A percentile compares a stretch with the other conserved stretches of the same genome.
phyloP scores from a whole-genome alignment of 1,284 basidiomycete genomes.

The Trametes hirsuta region DNA sequence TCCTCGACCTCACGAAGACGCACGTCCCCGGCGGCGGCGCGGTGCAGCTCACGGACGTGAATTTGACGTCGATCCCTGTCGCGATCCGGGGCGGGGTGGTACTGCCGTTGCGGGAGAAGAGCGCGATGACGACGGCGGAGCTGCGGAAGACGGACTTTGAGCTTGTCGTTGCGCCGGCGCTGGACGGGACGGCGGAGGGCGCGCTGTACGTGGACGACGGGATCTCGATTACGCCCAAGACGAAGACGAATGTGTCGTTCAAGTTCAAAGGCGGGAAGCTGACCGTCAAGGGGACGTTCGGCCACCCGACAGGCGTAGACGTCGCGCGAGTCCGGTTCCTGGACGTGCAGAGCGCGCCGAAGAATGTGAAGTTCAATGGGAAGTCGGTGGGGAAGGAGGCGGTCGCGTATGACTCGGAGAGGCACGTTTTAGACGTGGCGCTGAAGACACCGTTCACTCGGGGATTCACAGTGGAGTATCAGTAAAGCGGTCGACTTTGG shows the following conservation, averaged over 20 bases:
- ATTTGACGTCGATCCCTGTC: conserved; percentile 61
- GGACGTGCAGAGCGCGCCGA: conserved; percentile 40
- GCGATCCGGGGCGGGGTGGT: conserved; percentile 63
- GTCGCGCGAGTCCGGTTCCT: conserved; percentile 49
- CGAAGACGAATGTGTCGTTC: conserved; percentile 50
- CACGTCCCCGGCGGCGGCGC: conserved; percentile 49
- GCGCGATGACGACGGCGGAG: conserved; percentile 62
- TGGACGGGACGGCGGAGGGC: conserved; percentile 52
- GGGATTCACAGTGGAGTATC: conserved; percentile 38
- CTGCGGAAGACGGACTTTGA: conserved; percentile 63
- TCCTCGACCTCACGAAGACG: conserved; percentile 47
- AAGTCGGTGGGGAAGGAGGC: conserved; percentile 16
- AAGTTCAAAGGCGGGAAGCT: conserved; percentile 46
- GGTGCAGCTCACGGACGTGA: conserved; percentile 52
- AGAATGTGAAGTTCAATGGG: conserved; percentile 40
- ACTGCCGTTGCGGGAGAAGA: conserved; percentile 54
- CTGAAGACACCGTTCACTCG: conserved; percentile 40
- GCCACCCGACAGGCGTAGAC: conserved; percentile 48
- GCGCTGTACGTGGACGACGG: conserved; percentile 67
- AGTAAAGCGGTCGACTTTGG: conserved; percentile 1
- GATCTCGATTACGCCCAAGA: conserved; percentile 49
- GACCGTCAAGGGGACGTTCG: conserved; percentile 53
- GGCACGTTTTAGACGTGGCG: conserved; percentile 45
- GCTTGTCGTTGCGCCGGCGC: conserved; percentile 59
- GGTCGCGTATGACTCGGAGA: conserved; percentile 38